Conservation (phyloP, 495 filamentous ascomycete genomes). For the Bathelium albidoporum region DNA sequence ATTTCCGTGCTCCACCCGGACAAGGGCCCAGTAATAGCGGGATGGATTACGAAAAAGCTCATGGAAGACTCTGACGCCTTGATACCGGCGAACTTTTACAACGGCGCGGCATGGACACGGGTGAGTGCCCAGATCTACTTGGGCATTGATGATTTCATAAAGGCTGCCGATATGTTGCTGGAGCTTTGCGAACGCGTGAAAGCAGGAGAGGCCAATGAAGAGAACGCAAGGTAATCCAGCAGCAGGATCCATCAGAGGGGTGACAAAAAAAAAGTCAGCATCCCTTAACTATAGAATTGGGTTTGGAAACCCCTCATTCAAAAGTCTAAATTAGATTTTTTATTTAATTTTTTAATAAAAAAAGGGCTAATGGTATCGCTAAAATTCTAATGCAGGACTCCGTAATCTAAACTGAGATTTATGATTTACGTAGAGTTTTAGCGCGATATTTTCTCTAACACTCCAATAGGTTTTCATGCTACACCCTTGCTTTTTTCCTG, state of each 20-base stretch:
- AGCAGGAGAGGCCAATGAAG: constrained; percentile 37
- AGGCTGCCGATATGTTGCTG: constrained; percentile 49
- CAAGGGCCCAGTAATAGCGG: constrained; percentile 26
- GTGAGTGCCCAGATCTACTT: constrained; percentile 74
- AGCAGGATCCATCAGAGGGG: no score
- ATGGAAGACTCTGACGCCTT: constrained; percentile 55
- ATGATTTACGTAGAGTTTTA: no score
- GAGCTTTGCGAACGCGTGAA: constrained; percentile 50
- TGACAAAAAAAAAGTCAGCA: no score
- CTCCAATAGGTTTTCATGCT: not conserved
- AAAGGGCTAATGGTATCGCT: no score
- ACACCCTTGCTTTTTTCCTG: not conserved
- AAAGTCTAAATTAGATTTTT: no score
- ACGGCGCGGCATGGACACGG: constrained; percentile 53
- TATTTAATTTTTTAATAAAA: no score
- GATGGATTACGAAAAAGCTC: constrained; percentile 47
- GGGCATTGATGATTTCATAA: constrained; percentile 66
- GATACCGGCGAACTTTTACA: constrained; percentile 51
- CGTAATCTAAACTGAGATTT: no score
- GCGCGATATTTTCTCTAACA: no score
- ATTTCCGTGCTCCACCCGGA: not conserved
- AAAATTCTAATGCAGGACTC: no score
- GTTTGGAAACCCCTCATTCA: no score
- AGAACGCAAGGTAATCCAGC: not conserved
- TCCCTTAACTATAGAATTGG: no score